Base-by-base conservation (phyloP, 352 stramenopile genomes). In the Phytophthora litchii region DNA sequence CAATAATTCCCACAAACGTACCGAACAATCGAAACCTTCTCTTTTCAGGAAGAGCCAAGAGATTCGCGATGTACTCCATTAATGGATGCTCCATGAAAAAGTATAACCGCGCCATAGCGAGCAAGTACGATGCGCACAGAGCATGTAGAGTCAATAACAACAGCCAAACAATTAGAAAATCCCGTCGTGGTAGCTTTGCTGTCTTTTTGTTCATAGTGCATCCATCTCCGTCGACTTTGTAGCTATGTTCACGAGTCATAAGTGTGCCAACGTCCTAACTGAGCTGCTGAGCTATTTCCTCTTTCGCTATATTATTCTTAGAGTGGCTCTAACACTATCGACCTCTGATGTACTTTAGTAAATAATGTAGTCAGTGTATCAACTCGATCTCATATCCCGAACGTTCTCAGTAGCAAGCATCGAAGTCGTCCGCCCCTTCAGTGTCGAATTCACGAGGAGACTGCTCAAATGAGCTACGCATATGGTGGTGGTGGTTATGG, bases 401-500 rank as follows among this genome's bases (percentile, higher is more conserved):
- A 27, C 23, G 23, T 27, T 27, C 23, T 27, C 23, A 5, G 23
- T 27, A 27, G 23, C 23, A 27, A 27, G 23, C 23, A 27, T 27
- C 23, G 23, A 27, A 5, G 5, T 27, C 23, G 23, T 27, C 23
- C 29, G 45, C 40, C 55, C 14, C 21, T 57, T 62, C 54, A 51
- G 37, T 42, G 5, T 27, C 12, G 12, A 31, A 27, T 27, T 5
- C n/a, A n/a, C 23, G 23, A 27, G 5, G 5, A 27, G 23, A 27
- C 5, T 27, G 3, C 23, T 27, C 23, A 5, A 27, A 67, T 67
- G 51, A 67, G 20, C 23, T 59, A 54, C 36, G 61, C 54, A 46
- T 71, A 76, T 44, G 62, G 60, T 12, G 56, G 50, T 7, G 68
- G 72, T 4, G 36, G 47, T 48, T 59, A 53, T 41, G 60, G 65